Base-by-base conservation (phyloP, 306 rosid genomes). In the Styphnolobium japonicum region DNA sequence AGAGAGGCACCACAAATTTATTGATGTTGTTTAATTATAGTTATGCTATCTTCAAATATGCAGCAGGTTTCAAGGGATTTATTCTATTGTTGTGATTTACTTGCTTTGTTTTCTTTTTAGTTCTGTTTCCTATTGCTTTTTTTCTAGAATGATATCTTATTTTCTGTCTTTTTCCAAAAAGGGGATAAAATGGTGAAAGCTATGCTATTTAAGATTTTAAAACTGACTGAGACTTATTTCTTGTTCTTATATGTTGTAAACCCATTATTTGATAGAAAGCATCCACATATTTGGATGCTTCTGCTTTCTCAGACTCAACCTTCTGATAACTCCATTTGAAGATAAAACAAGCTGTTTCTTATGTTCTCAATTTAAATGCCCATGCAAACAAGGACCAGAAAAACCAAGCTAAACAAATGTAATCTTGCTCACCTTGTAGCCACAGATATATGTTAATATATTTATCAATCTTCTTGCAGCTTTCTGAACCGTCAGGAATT, bases 401-500 rank as follows among this genome's bases (percentile, higher is more conserved):
- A 43, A 46, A 37, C 36, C 60, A 12, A 74, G 82, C 63, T 63
- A 58, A 53, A 73, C 45, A 51, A 76, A 53, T 51, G 60, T 40
- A 77, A 21, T 53, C 45, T 66, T 72, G 68, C 73, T 22, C 78
- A 16, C 29, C 22, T 45, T 31, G 40, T 71, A 39, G 62, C 76
- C 43, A 55, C 21, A 3, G 18, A 68, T 43, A 15, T 71, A 39
- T 49, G 69, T 36, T 71, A 73, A 83, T 65, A 67, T 60, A 40
- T 63, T 78, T 74, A 55, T 68, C 84, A 67, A 71, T 69, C 84
- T 78, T 85, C 62, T 87, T 78, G 89, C 95, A 95, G 98, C 94
- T 95, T 67, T 92, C 98, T 31, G 98, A 95, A 86, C 98, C 98
- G 4, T 70, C 98, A 14, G 98, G 98, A 80, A 82, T 95, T 83